Evolutionary conservation across 768 basidiomycete species (phyloP).

Genomic region (Lactarius pseudohatsudake): DNA sequence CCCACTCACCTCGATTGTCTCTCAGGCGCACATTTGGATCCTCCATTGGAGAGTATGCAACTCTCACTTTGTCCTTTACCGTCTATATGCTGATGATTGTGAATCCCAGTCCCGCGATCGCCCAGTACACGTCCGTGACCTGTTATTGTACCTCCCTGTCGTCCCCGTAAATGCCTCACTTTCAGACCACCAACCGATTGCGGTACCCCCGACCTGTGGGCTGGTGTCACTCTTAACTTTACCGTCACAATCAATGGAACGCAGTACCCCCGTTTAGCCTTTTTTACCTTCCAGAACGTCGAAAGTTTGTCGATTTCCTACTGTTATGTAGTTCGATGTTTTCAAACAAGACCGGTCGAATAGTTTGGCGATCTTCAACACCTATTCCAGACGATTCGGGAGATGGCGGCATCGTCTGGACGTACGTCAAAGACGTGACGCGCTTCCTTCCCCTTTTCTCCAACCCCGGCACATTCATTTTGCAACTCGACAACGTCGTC

Average conservation of each 20-base stretch:
- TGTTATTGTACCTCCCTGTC: background rate
- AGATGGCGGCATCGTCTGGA: too few species aligned
- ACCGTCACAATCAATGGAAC: constrained; percentile 78
- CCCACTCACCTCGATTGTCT: background rate
- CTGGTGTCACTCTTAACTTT: constrained; percentile 71
- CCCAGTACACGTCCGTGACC: constrained; percentile 53
- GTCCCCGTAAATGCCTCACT: background rate
- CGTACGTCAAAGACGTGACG: too few species aligned
- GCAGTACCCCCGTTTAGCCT: constrained; percentile 69
- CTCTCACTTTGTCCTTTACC: background rate
- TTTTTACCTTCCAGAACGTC: constrained; percentile 34
- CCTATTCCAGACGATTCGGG: constrained; percentile 26
- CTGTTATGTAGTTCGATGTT: background rate
- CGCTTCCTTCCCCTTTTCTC: too few species aligned
- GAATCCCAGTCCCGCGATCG: constrained; percentile 52
- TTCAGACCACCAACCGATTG: constrained; percentile 70
- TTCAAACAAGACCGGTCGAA: background rate
- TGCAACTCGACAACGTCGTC: constrained; percentile 72
- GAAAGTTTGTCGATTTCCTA: too few species aligned
- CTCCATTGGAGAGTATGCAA: constrained; percentile 63
- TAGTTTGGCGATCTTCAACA: constrained; percentile 81
- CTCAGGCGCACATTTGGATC: constrained; percentile 67
- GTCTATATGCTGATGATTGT: background rate
- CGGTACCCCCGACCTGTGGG: constrained; percentile 69
- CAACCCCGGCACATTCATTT: constrained; percentile 49